Evolutionary conservation across 192 early-diverging fungal genomes (phyloP).

Genomic region (Backusella tuberculispora): DNA sequence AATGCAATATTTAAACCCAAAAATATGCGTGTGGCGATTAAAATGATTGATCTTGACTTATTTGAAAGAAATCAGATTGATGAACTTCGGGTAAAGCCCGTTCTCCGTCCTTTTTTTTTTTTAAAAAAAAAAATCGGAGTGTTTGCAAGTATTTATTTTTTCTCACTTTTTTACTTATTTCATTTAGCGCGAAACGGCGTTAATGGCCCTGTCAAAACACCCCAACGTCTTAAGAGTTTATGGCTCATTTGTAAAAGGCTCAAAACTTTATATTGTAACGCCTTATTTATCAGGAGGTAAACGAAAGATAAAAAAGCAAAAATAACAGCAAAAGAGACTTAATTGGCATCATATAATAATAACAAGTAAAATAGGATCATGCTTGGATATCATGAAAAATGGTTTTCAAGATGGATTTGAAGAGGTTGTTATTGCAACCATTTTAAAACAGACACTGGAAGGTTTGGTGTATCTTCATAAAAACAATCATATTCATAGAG

Average conservation of each 20-base stretch:
- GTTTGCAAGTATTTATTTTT: not conserved
- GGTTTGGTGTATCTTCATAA: slow-evolving; percentile 69
- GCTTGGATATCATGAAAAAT: slow-evolving; percentile 89
- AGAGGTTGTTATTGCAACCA: slow-evolving; percentile 76
- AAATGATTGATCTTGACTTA: slow-evolving; percentile 87
- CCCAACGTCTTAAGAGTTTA: slow-evolving; percentile 80
- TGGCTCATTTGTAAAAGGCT: slow-evolving; percentile 82
- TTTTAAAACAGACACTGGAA: slow-evolving; percentile 76
- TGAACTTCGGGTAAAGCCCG: slow-evolving; percentile 70
- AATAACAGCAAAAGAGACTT: not conserved
- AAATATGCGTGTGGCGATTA: slow-evolving; percentile 75
- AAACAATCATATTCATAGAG: slow-evolving; percentile 69
- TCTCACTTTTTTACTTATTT: not conserved
- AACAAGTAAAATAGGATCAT: slow-evolving; percentile 59
- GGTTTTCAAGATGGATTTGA: slow-evolving; percentile 81
- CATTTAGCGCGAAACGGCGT: slow-evolving; percentile 75
- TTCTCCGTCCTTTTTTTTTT: not conserved
- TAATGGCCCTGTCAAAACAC: slow-evolving; percentile 87
- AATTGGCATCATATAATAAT: not conserved
- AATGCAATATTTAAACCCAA: slow-evolving; percentile 74
- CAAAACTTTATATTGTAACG: slow-evolving; percentile 82
- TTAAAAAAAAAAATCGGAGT: not conserved
- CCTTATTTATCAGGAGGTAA: slow-evolving; percentile 73
- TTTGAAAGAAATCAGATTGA: slow-evolving; percentile 94
- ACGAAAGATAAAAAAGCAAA: not conserved